Evolutionary conservation across 305 asterid species (phyloP).

Genomic region (Stenogyne calaminthoides): DNA sequence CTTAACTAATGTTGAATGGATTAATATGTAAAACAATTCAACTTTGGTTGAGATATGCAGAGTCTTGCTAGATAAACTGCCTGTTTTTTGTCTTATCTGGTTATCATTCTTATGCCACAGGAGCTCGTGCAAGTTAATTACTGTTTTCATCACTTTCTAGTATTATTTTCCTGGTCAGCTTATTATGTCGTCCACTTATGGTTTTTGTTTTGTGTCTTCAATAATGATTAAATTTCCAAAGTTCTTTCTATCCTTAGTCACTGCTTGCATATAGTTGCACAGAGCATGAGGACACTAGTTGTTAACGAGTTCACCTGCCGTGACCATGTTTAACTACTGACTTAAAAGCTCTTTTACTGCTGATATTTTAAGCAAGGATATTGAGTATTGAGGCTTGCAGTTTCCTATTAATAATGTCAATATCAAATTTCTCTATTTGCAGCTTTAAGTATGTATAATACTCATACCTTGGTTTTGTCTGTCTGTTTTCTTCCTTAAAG

Average conservation of each 20-base stretch:
- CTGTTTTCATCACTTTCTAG: background rate
- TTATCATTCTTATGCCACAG: background rate
- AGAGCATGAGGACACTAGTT: slow-evolving; percentile 1
- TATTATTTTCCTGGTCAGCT: background rate
- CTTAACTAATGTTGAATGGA: slow-evolving; percentile 2
- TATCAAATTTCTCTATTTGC: slow-evolving; percentile 15
- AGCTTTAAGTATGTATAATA: background rate
- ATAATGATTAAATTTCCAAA: background rate
- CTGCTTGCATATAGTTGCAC: background rate
- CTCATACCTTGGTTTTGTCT: slow-evolving; percentile 20
- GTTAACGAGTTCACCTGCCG: background rate
- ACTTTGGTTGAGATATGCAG: background rate
- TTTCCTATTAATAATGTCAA: background rate
- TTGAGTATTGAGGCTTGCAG: background rate
- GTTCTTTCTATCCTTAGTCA: background rate
- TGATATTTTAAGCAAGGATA: background rate
- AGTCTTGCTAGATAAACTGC: background rate
- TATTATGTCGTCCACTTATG: background rate
- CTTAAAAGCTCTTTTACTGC: background rate
- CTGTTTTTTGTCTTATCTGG: background rate
- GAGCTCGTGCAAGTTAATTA: background rate
- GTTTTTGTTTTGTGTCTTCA: background rate
- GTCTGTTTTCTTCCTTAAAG: slow-evolving; percentile 37
- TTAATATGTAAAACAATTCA: background rate
- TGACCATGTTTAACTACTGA: slow-evolving; percentile 4